phyloP scores from a whole-genome alignment of 805 yeast genomes.

The Brettanomyces bruxellensis region DNA sequence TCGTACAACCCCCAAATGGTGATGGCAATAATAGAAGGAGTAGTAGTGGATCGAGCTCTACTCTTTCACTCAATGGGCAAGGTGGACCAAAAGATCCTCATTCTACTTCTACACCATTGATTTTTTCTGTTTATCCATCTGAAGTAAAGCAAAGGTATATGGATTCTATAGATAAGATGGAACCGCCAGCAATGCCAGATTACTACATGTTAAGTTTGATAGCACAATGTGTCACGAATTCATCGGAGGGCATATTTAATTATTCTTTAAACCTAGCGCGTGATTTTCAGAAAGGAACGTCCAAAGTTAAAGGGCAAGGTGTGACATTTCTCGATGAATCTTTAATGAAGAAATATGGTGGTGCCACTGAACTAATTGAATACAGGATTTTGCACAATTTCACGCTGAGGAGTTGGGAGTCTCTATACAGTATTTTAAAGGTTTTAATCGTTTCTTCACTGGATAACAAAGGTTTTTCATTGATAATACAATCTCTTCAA shows the following conservation, averaged over 20 bases:
- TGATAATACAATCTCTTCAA: conserved; percentile 64
- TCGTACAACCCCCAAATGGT: conserved; percentile 22
- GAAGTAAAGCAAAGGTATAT: conserved; percentile 46
- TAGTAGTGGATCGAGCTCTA: conserved; percentile 8
- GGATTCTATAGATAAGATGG: conserved; percentile 73
- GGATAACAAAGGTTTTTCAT: conserved; percentile 64
- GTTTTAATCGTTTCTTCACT: conserved; percentile 54
- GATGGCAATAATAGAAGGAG: not conserved
- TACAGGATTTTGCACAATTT: conserved; percentile 17
- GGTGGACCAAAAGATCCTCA: conserved; percentile 1
- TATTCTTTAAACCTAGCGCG: conserved; percentile 35
- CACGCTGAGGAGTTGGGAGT: conserved; percentile 27
- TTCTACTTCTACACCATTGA: conserved; percentile 3
- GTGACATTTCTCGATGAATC: conserved; percentile 16
- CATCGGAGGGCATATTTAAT: conserved; percentile 63
- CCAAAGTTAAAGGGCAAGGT: not conserved
- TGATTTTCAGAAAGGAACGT: not conserved
- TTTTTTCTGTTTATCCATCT: conserved; percentile 36
- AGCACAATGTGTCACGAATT: conserved; percentile 38
- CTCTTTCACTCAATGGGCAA: conserved; percentile 2
- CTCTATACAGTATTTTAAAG: conserved; percentile 35
- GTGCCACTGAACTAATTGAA: conserved; percentile 2
- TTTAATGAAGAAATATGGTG: conserved; percentile 9
- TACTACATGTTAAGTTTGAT: conserved; percentile 56
- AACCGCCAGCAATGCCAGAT: conserved; percentile 61